Percentiles rank a stretch among this genome's conserved stretches.
phyloP scores from a whole-genome alignment of 306 rosid genomes.

The Alnus rubra region DNA sequence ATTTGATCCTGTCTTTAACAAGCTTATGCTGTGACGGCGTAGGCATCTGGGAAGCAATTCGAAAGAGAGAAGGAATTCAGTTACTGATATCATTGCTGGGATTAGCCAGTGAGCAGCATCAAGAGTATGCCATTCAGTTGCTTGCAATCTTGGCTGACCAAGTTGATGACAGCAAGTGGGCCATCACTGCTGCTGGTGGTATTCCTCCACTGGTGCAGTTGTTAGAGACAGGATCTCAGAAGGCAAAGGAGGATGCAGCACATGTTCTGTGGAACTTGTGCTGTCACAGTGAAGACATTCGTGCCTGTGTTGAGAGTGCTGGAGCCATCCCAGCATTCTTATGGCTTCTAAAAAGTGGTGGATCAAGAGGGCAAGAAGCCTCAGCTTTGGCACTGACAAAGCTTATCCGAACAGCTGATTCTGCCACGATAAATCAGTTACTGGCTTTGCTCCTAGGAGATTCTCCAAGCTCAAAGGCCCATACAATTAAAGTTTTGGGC shows the following conservation, averaged over 20 bases:
- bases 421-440: constrained; percentile 86
- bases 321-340: constrained; percentile 82
- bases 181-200: constrained; percentile 98
- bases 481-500: constrained; percentile 79
- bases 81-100: constrained; percentile 84
- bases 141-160: constrained; percentile 79
- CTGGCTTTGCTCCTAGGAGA: constrained; percentile 86
- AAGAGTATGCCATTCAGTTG: constrained; percentile 90
- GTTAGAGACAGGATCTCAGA: constrained; percentile 87
- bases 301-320: constrained; percentile 82
- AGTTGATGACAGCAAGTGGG: constrained; percentile 98
- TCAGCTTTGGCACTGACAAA: constrained; percentile 88
- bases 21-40: constrained; percentile 76
- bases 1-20: constrained; percentile 68
- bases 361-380: constrained; percentile 83
- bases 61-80: constrained; percentile 89
- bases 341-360: constrained; percentile 90
- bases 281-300: constrained; percentile 95
- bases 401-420: constrained; percentile 83
- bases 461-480: constrained; percentile 71
- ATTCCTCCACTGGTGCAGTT: constrained; percentile 95
- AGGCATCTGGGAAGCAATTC: constrained; percentile 90
- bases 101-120: constrained; percentile 93
- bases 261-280: constrained; percentile 91
- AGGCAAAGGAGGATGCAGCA: constrained; percentile 95